phyloP scores from a whole-genome alignment of 2,329 filamentous ascomycete genomes.

The Magnaporthiopsis rhizophila region DNA sequence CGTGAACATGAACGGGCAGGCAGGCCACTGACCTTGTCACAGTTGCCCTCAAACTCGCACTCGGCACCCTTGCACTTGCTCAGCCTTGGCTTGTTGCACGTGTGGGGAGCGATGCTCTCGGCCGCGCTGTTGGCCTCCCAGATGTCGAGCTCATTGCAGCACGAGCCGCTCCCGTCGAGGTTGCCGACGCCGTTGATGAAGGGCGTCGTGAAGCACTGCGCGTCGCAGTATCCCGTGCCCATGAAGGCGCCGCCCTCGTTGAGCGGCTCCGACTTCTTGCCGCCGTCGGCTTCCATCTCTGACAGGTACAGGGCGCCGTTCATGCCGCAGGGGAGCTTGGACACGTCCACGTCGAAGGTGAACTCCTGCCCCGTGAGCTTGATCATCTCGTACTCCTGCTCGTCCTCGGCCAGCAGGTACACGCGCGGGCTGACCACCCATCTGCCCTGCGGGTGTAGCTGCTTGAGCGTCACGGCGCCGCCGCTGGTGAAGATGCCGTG shows the following conservation, averaged over 20 bases:
- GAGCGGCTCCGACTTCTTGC: constrained; percentile 29
- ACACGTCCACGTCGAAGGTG: constrained; percentile 55
- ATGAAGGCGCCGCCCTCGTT: constrained; percentile 48
- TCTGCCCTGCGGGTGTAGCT: constrained; percentile 15
- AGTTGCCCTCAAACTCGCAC: constrained; percentile 15
- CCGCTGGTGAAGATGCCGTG: constrained; percentile 16
- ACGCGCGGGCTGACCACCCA: constrained; percentile 30
- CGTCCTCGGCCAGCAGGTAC: constrained; percentile 46
- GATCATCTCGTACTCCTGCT: constrained; percentile 48
- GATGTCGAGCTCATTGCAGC: constrained; percentile 38
- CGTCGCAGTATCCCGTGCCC: constrained; percentile 50
- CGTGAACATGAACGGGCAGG: too few species aligned
- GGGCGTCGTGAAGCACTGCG: constrained; percentile 37
- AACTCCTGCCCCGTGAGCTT: constrained; percentile 51
- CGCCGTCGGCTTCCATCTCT: constrained; percentile 52
- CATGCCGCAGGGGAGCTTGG: constrained; percentile 51
- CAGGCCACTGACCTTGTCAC: constrained; percentile 17
- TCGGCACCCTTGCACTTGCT: constrained; percentile 25
- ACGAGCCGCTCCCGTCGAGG: constrained; percentile 27
- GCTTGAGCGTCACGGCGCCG: constrained; percentile 16
- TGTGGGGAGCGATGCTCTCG: constrained; percentile 29
- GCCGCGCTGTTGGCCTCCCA: constrained; percentile 35
- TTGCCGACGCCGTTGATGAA: constrained; percentile 25
- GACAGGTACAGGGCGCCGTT: constrained; percentile 57
- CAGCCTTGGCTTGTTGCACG: constrained; percentile 28